Evolutionary conservation across 2,329 filamentous ascomycete species (phyloP).

Genomic region (Chaetothyriales sp.): DNA sequence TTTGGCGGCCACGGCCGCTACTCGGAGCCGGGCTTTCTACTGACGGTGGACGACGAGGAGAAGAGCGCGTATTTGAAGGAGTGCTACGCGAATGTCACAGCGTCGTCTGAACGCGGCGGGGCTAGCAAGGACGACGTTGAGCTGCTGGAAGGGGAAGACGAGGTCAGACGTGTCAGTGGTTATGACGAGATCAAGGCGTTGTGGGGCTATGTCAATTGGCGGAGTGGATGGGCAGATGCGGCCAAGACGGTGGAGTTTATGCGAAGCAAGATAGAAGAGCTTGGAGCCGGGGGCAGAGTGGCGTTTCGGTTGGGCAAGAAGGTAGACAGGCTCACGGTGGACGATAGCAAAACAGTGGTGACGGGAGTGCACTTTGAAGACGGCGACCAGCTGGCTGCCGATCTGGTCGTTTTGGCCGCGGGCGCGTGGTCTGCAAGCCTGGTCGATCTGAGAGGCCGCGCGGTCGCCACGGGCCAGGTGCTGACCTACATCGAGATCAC

Average conservation of each 20-base stretch:
- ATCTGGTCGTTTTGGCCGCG: slow-evolving; percentile 51
- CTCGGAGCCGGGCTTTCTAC: slow-evolving; percentile 30
- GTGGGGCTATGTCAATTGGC: slow-evolving; percentile 34
- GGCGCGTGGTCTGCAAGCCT: slow-evolving; percentile 76
- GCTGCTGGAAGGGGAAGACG: slow-evolving; percentile 4
- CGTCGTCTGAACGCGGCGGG: slow-evolving; percentile 19
- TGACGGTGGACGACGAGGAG: slow-evolving; percentile 22
- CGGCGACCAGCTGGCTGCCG: slow-evolving; percentile 11
- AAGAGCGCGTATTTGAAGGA: slow-evolving; percentile 26
- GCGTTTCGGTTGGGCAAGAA: slow-evolving; percentile 23
- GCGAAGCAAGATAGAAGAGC: slow-evolving; percentile 24
- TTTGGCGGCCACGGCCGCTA: slow-evolving; percentile 33
- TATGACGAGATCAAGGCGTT: slow-evolving; percentile 13
- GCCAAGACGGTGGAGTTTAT: slow-evolving; percentile 29
- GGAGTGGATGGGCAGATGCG: slow-evolving; percentile 34
- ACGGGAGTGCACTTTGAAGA: slow-evolving; percentile 10
- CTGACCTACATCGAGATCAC: slow-evolving; percentile 66
- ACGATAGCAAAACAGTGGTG: slow-evolving; percentile 2
- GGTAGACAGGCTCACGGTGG: slow-evolving; percentile 21
- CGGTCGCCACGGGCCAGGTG: slow-evolving; percentile 68
- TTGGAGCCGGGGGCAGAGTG: slow-evolving; percentile 23
- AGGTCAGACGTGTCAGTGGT: slow-evolving; percentile 11
- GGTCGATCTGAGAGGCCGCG: slow-evolving; percentile 62
- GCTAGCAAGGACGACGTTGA: neutral
- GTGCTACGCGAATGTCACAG: slow-evolving; percentile 29